These are phyloP conservation scores for Scenedesmus sp. DNA, from an alignment of 163 green algal genomes.

Conservation along the genomic window DNA sequence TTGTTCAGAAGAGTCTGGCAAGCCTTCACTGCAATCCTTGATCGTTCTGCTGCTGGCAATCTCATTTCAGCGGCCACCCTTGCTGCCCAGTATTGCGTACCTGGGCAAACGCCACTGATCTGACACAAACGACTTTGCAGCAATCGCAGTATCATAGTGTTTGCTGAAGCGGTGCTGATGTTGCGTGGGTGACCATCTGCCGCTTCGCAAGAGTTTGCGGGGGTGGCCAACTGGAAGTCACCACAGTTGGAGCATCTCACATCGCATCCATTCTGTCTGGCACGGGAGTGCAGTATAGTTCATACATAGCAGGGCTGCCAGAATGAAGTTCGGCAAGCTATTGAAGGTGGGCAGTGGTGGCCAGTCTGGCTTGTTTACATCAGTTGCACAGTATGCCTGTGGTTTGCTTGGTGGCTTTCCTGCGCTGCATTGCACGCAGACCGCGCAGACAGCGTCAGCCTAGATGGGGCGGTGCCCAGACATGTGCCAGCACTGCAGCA, in stretches of 20 bases:
- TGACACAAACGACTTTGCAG: background rate
- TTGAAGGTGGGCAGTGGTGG: constrained; percentile 25
- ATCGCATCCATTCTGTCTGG: background rate
- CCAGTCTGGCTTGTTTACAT: background rate
- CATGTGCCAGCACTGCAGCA: background rate
- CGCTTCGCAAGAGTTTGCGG: background rate
- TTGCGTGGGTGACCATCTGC: background rate
- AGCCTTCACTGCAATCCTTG: background rate
- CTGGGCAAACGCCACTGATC: background rate
- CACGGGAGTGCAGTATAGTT: background rate
- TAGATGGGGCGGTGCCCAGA: background rate
- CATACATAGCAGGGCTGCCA: background rate
- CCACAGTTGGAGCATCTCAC: constrained; percentile 10
- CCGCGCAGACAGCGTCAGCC: background rate
- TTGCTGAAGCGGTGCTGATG: background rate
- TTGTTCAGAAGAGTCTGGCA: background rate
- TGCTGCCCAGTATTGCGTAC: background rate
- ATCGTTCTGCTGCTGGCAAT: background rate
- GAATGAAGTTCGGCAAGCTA: constrained; percentile 50
- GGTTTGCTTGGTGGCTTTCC: background rate
- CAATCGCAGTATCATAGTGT: background rate
- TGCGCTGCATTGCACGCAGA: background rate
- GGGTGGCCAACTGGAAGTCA: background rate
- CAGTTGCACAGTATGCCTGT: background rate
- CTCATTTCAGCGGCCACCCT: background rate